Base-by-base conservation (phyloP, 2,329 filamentous ascomycete genomes). In the Sarocladiaceae sp. region DNA sequence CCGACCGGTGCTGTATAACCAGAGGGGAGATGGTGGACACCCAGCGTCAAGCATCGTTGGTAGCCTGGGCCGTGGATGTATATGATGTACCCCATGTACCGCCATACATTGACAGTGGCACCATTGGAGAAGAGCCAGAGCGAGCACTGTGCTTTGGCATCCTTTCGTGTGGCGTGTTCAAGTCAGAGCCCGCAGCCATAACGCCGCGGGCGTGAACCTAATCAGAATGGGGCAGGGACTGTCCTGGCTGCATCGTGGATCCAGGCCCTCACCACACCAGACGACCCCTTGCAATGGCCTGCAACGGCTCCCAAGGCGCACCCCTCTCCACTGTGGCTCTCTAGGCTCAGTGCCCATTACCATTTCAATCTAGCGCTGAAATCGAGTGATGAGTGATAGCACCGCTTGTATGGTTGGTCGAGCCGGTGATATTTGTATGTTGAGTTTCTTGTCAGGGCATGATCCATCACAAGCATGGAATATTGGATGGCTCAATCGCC, bases 261-360 rank as follows among this genome's bases (percentile, higher is more conserved):
- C 37, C 37, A 41, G 37, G 19, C 37, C 37, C 21, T 29, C 37
- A 11, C 37, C 37, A 18, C 23, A 20, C n/a, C n/a, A 35, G 33
- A 4, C 34, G 10, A 39, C 34, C 34, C 34, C 34, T 39, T 39
- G 34, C 21, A 41, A 41, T 24, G 37, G 21, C 37, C 37, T 41
- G 37, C 23, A 41, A 41, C 37, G 37, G 37, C 37, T 41, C 37
- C n/a, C 23, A 41, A 41, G 37, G 29, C 24, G 37, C 23, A 27
- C 37, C 24, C 37, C 37, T 27, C 37, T 41, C 37, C 37, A 41
- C 37, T 41, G 37, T 41, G 37, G 37, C 37, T 29, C 37, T 41
- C 37, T 24, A 20, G 15, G 23, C 6, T 10, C 21, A 13, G 7
- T 6, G 6, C 4, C 20, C 5, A n/a, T 27, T 16, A 15, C 29